These are phyloP conservation scores for Coniochaeta ligniaria DNA, from an alignment of 2,329 filamentous ascomycete genomes.

Conservation along the genomic window DNA sequence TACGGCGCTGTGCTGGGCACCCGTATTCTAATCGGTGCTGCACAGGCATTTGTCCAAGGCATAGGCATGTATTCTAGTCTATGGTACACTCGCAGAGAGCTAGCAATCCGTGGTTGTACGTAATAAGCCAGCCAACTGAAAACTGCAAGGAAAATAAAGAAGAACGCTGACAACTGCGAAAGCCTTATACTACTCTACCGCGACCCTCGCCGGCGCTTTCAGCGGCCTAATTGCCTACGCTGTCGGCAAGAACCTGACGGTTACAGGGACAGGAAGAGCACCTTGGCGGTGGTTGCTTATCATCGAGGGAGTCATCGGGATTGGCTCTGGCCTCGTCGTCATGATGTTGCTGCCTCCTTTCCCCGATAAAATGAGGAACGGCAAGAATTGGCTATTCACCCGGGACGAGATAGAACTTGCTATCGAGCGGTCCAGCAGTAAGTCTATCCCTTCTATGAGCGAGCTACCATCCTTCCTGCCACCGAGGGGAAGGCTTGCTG, in stretches of 20 bases:
- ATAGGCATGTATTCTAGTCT: conserved; percentile 1
- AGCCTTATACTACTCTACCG: conserved; percentile 1
- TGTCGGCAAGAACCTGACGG: not conserved
- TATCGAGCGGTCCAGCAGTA: not conserved
- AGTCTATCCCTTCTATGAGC: not conserved
- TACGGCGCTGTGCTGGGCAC: not conserved
- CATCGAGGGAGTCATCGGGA: conserved; percentile 2
- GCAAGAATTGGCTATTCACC: conserved; percentile 3
- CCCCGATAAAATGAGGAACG: conserved; percentile 1
- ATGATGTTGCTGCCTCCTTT: not conserved
- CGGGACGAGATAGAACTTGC: conserved; percentile 2
- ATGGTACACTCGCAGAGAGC: not conserved
- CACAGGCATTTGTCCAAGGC: conserved; percentile 1
- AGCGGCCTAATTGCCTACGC: conserved; percentile 2
- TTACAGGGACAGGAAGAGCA: not conserved
- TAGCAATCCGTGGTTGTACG: conserved; percentile 1
- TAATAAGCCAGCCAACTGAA: no score
- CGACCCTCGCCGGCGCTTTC: not conserved
- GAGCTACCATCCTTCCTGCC: not conserved
- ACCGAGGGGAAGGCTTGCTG: not conserved
- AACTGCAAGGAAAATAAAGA: not conserved
- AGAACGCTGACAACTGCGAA: not conserved
- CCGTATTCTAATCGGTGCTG: not conserved
- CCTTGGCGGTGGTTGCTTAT: conserved; percentile 3
- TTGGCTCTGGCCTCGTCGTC: not conserved